Evolutionary conservation across 1,284 basidiomycete genomes (phyloP).

Genomic region (Ustilago esculenta): DNA sequence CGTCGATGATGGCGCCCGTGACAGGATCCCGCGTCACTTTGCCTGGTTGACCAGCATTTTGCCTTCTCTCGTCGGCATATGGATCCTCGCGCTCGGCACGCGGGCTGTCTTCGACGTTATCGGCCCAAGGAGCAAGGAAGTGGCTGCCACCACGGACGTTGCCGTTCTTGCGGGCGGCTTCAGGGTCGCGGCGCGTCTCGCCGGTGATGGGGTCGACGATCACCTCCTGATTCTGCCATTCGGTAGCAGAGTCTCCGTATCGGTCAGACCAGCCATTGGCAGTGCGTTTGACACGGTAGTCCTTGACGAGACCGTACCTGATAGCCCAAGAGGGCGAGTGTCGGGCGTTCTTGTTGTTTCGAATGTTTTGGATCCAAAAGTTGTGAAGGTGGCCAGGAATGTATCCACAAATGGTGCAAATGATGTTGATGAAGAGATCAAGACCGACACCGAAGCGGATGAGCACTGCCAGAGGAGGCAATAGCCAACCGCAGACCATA

Average conservation of each 20-base stretch:
- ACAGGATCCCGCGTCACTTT: conserved; percentile 36
- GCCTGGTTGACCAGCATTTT: conserved; percentile 28
- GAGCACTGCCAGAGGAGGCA: conserved; percentile 76
- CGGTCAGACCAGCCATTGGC: conserved; percentile 51
- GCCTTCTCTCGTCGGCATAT: conserved; percentile 42
- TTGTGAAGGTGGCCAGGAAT: conserved; percentile 76
- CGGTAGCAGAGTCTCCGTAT: conserved; percentile 37
- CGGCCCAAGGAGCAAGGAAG: conserved; percentile 46
- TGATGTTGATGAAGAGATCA: conserved; percentile 91
- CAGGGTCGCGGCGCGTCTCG: conserved; percentile 43
- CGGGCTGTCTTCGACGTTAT: conserved; percentile 49
- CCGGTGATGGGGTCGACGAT: conserved; percentile 53
- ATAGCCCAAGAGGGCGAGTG: conserved; percentile 95
- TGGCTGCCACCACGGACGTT: conserved; percentile 35
- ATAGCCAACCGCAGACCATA: conserved; percentile 54
- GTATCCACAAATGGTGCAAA: conserved; percentile 84
- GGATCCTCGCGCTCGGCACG: conserved; percentile 49
- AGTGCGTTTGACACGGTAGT: conserved; percentile 48
- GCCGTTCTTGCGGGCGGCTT: conserved; percentile 28
- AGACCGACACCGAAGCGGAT: conserved; percentile 90
- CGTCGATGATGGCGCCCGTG: conserved; percentile 47
- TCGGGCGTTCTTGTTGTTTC: conserved; percentile 90
- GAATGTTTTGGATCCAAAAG: conserved; percentile 89
- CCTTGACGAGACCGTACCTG: conserved; percentile 54
- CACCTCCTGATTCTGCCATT: conserved; percentile 41